Base-by-base conservation (phyloP, 1,284 basidiomycete genomes). In the Vanrija humicola region DNA sequence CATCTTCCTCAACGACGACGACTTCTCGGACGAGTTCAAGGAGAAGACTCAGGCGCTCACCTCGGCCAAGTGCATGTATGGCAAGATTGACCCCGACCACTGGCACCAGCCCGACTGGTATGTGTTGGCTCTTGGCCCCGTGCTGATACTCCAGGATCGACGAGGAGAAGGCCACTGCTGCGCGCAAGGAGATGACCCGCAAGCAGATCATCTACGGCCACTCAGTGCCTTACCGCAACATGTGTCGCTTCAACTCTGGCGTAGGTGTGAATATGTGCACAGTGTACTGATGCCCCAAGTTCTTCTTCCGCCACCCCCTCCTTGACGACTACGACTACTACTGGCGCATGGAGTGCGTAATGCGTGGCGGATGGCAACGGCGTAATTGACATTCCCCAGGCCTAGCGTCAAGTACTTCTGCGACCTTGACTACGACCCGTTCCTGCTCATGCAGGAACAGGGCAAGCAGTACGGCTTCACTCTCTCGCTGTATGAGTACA, bases 231-330 rank as follows among this genome's bases (percentile, higher is more conserved):
- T 82, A 82, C 59, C 70, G 81, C 19, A 80, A 81, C 66, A 79
- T 95, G 91, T 96, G 93, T 72, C 85, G 95, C 19, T 97, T 87
- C 79, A 92, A 96, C 75, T 91, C 89, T 52, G 92, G 92, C 38
- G 90, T 91, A 77, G 73, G 84, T 69, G 54, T 34, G 4, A 39
- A 39, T 54, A 47, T 6, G 25, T 59, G 28, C 9, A 21, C 26
- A 16, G 10, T 25, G 5, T 10, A 34, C 34, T 19, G 21, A 40
- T 12, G 12, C 12, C 10, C 6, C 59, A 28, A 87, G 85, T 90
- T 84, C 76, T 88, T 90, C 77, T 91, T 84, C 77, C 80, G 82
- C 42, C 89, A 93, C 65, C 84, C 86, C 61, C 78, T 94, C 14
- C 78, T 94, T 42, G 82, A 85, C 60, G 80, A 85, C 51, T 93